Evolutionary conservation across 352 stramenopile genomes (phyloP), one percentile per base, ranked within the genome.

Genomic region (Aphanomyces stellatus): DNA sequence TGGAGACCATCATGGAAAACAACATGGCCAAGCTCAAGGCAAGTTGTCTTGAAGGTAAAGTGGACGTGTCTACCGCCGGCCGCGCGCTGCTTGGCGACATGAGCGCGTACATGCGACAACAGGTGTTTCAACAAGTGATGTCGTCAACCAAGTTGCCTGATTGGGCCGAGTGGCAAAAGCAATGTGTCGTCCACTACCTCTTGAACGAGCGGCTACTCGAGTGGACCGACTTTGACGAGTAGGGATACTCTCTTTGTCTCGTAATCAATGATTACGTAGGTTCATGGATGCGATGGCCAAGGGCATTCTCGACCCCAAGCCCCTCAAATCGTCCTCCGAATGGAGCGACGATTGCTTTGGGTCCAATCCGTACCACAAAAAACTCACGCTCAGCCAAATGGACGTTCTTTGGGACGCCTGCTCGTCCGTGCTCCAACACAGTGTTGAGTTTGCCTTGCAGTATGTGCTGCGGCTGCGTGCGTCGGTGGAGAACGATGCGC

Each of bases 171-270:
- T 5, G 10, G n/a, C n/a, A 67, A 15, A 60, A 49, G 35, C 27
- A 35, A 13, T 24, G 22, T 1, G 34, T 67, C 4, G 8, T 67
- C 2, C 19, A 37, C 10, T 33, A 24, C 3, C 31, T 67, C 7
- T 3, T 67, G 22, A 15, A 2, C 5, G 25, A 67, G 17, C 2
- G 25, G 4, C 24, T 59, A n/a, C 46, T 67, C 27, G 4, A 13
- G 6, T 67, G 60, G 60, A 56, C 41, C 25, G 60, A 67, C 40
- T 67, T 57, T 59, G 37, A 49, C n/a, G 6, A 34, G 49, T 67
- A 67, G 13, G 19, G 25, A 40, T 24, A 15, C 43, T 13, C 13
- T 10, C 13, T 25, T 25, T 15, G 37, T 33, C 3, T 15, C 13
- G 30, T 17, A 1, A 13, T 59, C n/a, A 11, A 43, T 7, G 53